These are phyloP conservation scores for Leptographium lundbergii DNA, from an alignment of 2,329 filamentous ascomycete species.

Conservation along the genomic window DNA sequence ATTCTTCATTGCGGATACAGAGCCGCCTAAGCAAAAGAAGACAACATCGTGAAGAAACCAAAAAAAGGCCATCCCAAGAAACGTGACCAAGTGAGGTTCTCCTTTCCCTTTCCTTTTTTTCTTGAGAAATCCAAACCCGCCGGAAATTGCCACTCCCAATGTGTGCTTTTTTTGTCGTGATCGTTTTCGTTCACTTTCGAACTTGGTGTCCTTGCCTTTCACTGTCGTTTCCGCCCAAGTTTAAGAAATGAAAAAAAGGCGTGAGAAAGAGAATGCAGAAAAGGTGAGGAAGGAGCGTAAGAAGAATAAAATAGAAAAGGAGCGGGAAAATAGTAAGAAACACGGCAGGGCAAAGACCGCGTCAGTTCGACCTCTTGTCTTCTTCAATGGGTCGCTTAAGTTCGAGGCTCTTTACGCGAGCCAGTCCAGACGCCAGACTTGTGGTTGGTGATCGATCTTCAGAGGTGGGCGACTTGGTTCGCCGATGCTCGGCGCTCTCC, in stretches of 20 bases:
- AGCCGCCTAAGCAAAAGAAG: constrained; percentile 2
- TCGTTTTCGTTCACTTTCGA: neutral
- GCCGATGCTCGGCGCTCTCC: constrained; percentile 40
- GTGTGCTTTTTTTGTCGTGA: neutral
- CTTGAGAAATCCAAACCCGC: neutral
- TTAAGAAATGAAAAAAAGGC: neutral
- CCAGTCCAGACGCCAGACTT: neutral
- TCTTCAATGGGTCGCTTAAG: constrained; percentile 6
- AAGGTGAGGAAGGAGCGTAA: neutral
- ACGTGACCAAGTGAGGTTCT: neutral
- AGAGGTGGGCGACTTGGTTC: constrained; percentile 41
- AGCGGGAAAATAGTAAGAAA: neutral
- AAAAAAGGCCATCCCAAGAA: neutral
- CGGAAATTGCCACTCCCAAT: neutral
- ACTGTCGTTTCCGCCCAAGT: neutral
- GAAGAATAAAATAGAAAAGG: neutral
- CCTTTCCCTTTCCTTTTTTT: neutral
- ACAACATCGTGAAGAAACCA: neutral
- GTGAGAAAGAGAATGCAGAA: neutral
- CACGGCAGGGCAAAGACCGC: no score
- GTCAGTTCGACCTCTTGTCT: neutral
- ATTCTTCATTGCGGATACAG: constrained; percentile 9
- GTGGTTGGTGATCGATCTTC: neutral
- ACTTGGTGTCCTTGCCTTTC: no score
- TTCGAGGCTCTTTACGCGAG: constrained; percentile 9